Evolutionary conservation across 2,329 filamentous ascomycete species (phyloP), one percentile per base, ranked within the genome.

Genomic region (Coniochaeta sp.): DNA sequence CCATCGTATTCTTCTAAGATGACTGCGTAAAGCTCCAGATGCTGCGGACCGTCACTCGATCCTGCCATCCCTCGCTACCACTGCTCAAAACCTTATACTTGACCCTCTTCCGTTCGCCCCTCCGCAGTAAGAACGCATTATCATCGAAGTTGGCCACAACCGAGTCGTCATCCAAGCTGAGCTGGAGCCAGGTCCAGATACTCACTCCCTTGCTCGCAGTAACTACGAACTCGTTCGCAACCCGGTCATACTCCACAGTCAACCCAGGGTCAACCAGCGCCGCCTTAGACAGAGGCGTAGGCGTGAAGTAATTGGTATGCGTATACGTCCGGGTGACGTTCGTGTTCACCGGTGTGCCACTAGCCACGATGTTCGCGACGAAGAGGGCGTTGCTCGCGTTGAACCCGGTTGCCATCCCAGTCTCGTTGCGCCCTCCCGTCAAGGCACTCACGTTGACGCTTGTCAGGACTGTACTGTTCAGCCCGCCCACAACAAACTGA

Each of bases 101-200:
- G 6, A 85, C 65, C 57, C 74, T 70, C 64, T 73, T 78, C 55
- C 70, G 72, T 67, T 79, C 72, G 0, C 78, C 79, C 24, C 73
- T 72, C 47, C 71, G 63, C 36, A 85, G 65, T 67, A 79, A 75
- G 62, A 85, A 85, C 0, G 75, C 76, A 66, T 85, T 85, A 1
- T 76, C 72, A 7, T 82, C 77, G 61, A 85, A 86, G 36, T 75
- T 75, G 0, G 81, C 72, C 10, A 83, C 74, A 1, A 75, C 72
- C 0, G 76, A 77, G 1, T 74, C 69, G 0, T 81, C 80, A 60
- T 82, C 60, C 1, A 61, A 57, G 17, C 60, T 59, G 3, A 67
- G 78, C 58, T 81, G 80, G 2, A 85, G 67, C 81, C 81, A 85
- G 1, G 81, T 82, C 72, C 80, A 84, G 4, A 80, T 72, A 3